phyloP scores from a whole-genome alignment of 768 basidiomycete genomes.

The Hypholoma fasciculare region DNA sequence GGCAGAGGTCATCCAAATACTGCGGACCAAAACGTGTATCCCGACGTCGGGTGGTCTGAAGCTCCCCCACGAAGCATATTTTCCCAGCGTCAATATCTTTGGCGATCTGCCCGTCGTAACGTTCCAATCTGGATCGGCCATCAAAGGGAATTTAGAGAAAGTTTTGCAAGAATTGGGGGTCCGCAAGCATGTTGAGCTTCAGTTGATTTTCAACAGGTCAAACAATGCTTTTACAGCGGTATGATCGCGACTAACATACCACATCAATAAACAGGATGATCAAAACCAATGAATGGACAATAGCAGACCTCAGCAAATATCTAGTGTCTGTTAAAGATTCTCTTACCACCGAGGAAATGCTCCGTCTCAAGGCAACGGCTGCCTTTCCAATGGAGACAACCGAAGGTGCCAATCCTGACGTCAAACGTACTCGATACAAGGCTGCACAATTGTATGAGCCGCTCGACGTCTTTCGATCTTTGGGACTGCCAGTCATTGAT shows the following conservation, averaged over 20 bases:
- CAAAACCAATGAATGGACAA: slow-evolving; percentile 88
- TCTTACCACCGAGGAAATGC: slow-evolving; percentile 42
- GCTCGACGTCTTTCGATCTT: slow-evolving; percentile 60
- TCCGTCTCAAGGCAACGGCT: slow-evolving; percentile 63
- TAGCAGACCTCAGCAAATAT: slow-evolving; percentile 83
- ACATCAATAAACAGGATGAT: slow-evolving; percentile 61
- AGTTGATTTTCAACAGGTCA: slow-evolving; percentile 88
- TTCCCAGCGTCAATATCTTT: slow-evolving; percentile 84
- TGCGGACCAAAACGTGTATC: slow-evolving; percentile 58
- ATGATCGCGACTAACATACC: neutral
- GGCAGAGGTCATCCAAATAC: slow-evolving; percentile 43
- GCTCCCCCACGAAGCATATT: slow-evolving; percentile 74
- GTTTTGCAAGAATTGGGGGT: slow-evolving; percentile 76
- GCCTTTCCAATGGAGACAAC: slow-evolving; percentile 70
- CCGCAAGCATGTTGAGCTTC: slow-evolving; percentile 88
- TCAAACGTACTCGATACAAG: slow-evolving; percentile 49
- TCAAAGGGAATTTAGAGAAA: slow-evolving; percentile 76
- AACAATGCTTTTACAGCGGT: slow-evolving; percentile 8
- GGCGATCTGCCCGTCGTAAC: slow-evolving; percentile 82
- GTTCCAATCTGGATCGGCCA: slow-evolving; percentile 57
- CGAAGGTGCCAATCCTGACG: slow-evolving; percentile 13
- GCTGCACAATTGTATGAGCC: slow-evolving; percentile 89
- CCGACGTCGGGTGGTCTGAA: slow-evolving; percentile 78
- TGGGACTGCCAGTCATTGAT: slow-evolving; percentile 82
- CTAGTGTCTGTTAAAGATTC: slow-evolving; percentile 76